Evolutionary conservation across 2,329 filamentous ascomycete species (phyloP).

Genomic region (Trichoderma asperellum): DNA sequence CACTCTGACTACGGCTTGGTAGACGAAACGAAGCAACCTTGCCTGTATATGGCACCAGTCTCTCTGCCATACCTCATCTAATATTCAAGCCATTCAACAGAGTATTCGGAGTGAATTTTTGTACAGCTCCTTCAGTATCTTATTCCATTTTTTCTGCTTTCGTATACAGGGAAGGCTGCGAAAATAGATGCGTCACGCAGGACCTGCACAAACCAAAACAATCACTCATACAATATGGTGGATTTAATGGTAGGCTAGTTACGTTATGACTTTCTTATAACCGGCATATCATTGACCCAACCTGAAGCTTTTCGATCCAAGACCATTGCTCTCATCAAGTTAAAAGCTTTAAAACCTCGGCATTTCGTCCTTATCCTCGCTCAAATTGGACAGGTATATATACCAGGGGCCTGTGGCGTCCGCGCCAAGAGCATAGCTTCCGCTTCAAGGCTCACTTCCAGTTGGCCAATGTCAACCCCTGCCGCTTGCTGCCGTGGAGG

Average conservation of each 20-base stretch:
- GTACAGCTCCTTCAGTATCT: background rate
- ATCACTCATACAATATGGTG: background rate
- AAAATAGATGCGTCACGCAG: background rate
- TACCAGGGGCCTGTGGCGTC: conserved; percentile 20
- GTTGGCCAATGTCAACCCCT: conserved; percentile 30
- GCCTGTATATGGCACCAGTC: background rate
- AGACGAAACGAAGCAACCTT: background rate
- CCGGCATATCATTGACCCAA: background rate
- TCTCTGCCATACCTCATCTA: background rate
- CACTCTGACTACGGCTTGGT: background rate
- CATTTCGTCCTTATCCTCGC: background rate
- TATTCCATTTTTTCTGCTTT: background rate
- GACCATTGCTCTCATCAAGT: background rate
- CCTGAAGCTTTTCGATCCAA: background rate
- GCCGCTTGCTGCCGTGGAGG: conserved; percentile 21
- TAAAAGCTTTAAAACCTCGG: background rate
- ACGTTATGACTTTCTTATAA: background rate
- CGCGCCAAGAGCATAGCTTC: conserved; percentile 30
- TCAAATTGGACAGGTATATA: conserved; percentile 10
- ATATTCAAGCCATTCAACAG: background rate
- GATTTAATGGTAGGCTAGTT: background rate
- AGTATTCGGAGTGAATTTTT: background rate
- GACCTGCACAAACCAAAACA: background rate
- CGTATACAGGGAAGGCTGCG: background rate
- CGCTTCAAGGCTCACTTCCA: conserved; percentile 31